Conservation (phyloP, 2,329 filamentous ascomycete species). For the Fusarium nematophilum region DNA sequence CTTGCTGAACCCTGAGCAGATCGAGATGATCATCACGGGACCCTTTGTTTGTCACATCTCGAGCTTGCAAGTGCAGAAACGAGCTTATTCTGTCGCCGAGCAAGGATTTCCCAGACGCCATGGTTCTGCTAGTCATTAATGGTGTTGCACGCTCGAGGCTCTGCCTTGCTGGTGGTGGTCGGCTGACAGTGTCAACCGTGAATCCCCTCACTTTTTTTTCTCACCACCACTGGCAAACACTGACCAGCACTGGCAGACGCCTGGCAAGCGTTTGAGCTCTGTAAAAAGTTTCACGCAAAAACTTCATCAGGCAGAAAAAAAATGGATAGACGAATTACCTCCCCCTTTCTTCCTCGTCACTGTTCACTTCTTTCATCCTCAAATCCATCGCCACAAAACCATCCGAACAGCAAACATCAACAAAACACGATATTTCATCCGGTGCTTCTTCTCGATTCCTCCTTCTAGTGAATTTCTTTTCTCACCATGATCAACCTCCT, state of each 20-base stretch:
- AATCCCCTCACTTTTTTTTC: conserved; percentile 31
- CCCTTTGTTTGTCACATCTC: too few species aligned
- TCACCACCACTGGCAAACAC: neutral
- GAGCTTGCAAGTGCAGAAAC: neutral
- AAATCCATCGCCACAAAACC: neutral
- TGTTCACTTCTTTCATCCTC: conserved; percentile 10
- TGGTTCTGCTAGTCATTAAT: neutral
- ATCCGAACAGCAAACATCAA: conserved; percentile 1
- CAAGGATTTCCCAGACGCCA: neutral
- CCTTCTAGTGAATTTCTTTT: neutral
- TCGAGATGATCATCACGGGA: neutral
- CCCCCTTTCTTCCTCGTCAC: neutral
- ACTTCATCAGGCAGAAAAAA: neutral
- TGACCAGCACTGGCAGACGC: conserved; percentile 15
- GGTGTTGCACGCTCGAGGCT: neutral
- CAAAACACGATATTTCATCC: neutral
- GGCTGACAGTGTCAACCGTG: conserved; percentile 1
- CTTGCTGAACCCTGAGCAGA: neutral
- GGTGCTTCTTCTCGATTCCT: neutral
- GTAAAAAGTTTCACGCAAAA: neutral
- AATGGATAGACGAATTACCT: neutral
- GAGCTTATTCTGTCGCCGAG: neutral
- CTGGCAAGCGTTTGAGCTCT: neutral
- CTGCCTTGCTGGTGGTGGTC: neutral
- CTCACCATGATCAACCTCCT: neutral